phyloP scores from a whole-genome alignment of 1,284 basidiomycete species.

The Xerocomus amazonicus region DNA sequence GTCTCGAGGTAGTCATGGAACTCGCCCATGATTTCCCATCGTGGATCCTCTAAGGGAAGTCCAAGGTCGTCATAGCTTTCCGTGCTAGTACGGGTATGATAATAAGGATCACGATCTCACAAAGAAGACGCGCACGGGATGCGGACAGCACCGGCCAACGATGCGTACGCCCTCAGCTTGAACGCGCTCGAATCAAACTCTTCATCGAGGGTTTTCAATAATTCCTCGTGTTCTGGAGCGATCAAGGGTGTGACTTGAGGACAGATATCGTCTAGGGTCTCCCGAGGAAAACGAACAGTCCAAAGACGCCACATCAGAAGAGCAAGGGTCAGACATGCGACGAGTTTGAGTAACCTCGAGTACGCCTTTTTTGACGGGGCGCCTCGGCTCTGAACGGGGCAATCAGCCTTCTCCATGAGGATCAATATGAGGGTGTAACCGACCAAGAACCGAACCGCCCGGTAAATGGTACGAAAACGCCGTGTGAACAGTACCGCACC shows the following conservation, averaged over 20 bases:
- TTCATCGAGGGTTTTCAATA: constrained; percentile 35
- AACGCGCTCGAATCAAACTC: constrained; percentile 35
- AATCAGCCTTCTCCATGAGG: constrained; percentile 8
- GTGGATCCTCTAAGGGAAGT: constrained; percentile 40
- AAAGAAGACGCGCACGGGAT: constrained; percentile 37
- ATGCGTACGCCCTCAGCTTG: constrained; percentile 38
- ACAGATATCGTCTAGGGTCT: constrained; percentile 22
- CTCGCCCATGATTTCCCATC: constrained; percentile 41
- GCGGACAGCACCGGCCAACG: constrained; percentile 40
- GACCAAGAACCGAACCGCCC: no score
- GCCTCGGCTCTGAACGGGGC: neutral
- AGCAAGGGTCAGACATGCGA: constrained; percentile 8
- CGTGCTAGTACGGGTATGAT: constrained; percentile 19
- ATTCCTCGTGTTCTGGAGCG: constrained; percentile 25
- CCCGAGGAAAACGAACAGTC: neutral
- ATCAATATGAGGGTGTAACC: no score
- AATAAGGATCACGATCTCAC: no score
- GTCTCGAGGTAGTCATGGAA: constrained; percentile 42
- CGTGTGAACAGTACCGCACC: neutral
- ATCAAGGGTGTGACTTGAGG: constrained; percentile 31
- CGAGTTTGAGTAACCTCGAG: constrained; percentile 1
- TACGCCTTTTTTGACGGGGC: neutral
- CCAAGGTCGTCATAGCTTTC: constrained; percentile 42
- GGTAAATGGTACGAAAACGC: no score
- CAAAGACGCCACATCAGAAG: constrained; percentile 11